Base-by-base conservation (phyloP, 768 basidiomycete genomes). In the Tricholoma sp. region DNA sequence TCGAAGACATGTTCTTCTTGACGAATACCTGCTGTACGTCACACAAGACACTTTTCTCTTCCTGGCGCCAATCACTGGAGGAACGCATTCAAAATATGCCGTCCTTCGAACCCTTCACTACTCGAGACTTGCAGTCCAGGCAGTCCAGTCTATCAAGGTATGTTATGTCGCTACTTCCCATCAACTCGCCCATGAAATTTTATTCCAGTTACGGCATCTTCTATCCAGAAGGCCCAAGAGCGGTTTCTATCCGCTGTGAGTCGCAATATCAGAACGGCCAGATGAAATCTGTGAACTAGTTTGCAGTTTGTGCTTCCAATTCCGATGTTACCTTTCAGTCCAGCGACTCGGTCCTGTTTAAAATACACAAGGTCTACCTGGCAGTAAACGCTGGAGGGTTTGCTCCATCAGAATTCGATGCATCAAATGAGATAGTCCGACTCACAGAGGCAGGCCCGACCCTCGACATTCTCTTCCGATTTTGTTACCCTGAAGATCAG, bases 321-420 rank as follows among this genome's bases (percentile, higher is more conserved):
- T 52, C 58, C 12, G 60, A 64, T 57, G 34, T 64, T 10, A 50
- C 50, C 0, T 64, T 62, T 34, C 29, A 32, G 6, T 64, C 63
- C 19, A 45, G 46, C 1, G 63, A 64, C 29, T 46, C 49, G 4
- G 22, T 60, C 11, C 45, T 60, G 2, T 64, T 64, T 37, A 31
- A 53, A 8, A 11, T 64, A 12, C 63, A 64, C 43, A 56, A 46
- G 29, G 50, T 32, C 9, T 56, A 64, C 34, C 59, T 64, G 8
- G 31, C 56, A 46, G 29, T 57, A 3, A 27, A 27, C 4, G 41
- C 56, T 3, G 60, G 55, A 3, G 56, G 54, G 0, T 64, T 64
- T 27, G 50, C 60, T 2, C 63, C 58, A 1, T 2, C 57, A 14
- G 56, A 32, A 14, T 54, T 60, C n/a, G 34, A 35, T 14, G 21